Conservation (phyloP, 2,329 filamentous ascomycete species). For the Neonectria sp. region DNA sequence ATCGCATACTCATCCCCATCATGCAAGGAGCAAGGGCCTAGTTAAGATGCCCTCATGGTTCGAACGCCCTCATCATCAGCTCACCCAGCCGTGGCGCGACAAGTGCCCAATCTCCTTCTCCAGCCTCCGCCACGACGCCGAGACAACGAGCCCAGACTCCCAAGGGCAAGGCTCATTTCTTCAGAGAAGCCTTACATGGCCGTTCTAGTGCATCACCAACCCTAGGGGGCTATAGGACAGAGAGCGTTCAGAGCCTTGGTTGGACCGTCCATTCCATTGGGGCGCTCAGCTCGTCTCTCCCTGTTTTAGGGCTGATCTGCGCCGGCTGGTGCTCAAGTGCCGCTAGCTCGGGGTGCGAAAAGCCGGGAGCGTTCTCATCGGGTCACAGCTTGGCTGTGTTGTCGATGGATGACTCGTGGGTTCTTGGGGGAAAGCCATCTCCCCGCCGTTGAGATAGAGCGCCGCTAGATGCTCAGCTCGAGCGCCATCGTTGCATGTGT, state of each 20-base stretch:
- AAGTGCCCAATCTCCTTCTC: neutral
- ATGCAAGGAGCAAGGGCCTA: neutral
- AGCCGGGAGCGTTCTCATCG: too few relatives aligned
- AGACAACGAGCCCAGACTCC: neutral
- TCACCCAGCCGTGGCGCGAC: neutral
- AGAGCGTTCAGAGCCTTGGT: neutral
- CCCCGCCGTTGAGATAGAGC: neutral
- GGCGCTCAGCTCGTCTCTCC: constrained; percentile 8
- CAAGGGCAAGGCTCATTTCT: neutral
- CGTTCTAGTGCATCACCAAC: too few relatives aligned
- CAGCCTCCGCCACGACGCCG: neutral
- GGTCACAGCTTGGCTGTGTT: neutral
- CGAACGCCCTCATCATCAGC: neutral
- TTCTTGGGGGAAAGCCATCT: neutral
- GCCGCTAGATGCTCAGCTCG: neutral
- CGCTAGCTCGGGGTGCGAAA: constrained; percentile 18
- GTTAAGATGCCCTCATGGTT: neutral
- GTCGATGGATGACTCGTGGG: neutral
- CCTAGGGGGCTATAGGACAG: neutral
- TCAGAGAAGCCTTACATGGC: neutral
- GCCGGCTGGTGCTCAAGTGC: constrained; percentile 8
- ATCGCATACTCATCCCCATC: neutral
- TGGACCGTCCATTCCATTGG: constrained; percentile 1
- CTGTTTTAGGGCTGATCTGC: constrained; percentile 25
- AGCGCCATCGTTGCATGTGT: neutral